Evolutionary conservation across 2,329 filamentous ascomycete species (phyloP), one percentile per base, ranked within the genome.

Genomic region (Gaeumannomyces sp.): DNA sequence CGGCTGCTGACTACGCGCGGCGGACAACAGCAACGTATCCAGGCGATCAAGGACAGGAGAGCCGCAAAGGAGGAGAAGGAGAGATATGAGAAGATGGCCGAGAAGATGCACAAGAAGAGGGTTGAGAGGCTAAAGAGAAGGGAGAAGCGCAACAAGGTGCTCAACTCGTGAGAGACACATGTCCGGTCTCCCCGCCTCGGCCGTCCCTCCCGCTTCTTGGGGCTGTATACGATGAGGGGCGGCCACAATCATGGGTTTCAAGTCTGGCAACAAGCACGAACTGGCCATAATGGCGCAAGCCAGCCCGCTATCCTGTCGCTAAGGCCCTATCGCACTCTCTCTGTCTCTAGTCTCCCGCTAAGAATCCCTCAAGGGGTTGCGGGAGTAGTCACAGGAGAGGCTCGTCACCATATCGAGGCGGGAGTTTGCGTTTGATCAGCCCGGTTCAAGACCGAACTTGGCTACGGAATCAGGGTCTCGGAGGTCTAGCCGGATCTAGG

Each of bases 41-140:
- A 93, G 73, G 84, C 84, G 14, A 91, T 98, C 74, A 93, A 90
- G 73, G 92, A 96, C 69, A 93, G 90, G 77, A 86, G 92, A 70
- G 89, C 87, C 27, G 91, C 89, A 63, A 98, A 97, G 83, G 93
- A 92, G 72, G 95, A 98, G 81, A 93, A 90, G 77, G 92, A 93
- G 73, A 84, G 94, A 70, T 98, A 94, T 75, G 92, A 93, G 76
- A 92, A 93, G 81, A 86, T 99, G 86, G 94, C 93, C 27, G 92
- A 93, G 80, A 98, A 95, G 81, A 98, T 99, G 95, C 94, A 98
- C 80, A 88, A 86, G 78, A 98, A 97, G 84, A 85, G 93, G 67
- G 89, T 98, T 16, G 95, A 99, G 79, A 86, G 95, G 71, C 78
- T 97, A 77, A 97, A 93, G 88, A 86, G 93, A 74, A 91, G 92